Conservation (phyloP, 805 yeast species). For the Candida morakotiae region DNA sequence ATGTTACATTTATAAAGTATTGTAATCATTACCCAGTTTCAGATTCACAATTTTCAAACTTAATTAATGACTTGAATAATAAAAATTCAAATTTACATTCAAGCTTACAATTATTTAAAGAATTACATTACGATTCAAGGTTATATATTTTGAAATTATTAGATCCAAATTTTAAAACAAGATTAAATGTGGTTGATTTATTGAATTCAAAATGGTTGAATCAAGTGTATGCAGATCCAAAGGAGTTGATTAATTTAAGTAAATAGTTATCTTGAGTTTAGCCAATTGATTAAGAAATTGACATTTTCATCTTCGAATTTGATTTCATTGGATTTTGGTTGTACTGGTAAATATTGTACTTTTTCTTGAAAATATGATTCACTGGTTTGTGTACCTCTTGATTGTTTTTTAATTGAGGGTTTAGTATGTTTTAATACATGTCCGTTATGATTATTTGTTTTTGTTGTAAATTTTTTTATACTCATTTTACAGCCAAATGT, state of each 20-base stretch:
- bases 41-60: slow-evolving; percentile 10
- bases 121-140: slow-evolving; percentile 36
- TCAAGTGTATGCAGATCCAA: slow-evolving; percentile 37
- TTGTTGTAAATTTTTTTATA: slow-evolving; percentile 7
- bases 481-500: slow-evolving; percentile 8
- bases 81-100: slow-evolving; percentile 14
- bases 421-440: not conserved
- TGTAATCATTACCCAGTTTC: slow-evolving; percentile 23
- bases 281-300: not conserved
- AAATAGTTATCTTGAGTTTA: slow-evolving; percentile 3
- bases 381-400: too few relatives aligned
- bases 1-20: slow-evolving; percentile 18
- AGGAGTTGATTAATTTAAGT: slow-evolving; percentile 22
- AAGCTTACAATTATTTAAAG: slow-evolving; percentile 31
- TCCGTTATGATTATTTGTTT: not conserved
- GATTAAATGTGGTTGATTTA: slow-evolving; percentile 23
- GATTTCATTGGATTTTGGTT: not conserved
- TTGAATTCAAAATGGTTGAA: slow-evolving; percentile 32
- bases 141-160: slow-evolving; percentile 27
- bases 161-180: slow-evolving; percentile 24
- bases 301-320: not conserved
- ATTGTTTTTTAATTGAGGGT: too few relatives aligned
- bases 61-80: slow-evolving; percentile 19
- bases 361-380: too few relatives aligned
- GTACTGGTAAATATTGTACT: too few relatives aligned